phyloP scores from a whole-genome alignment of 1,139 yeast genomes.

The Geotrichum citri-aurantii region DNA sequence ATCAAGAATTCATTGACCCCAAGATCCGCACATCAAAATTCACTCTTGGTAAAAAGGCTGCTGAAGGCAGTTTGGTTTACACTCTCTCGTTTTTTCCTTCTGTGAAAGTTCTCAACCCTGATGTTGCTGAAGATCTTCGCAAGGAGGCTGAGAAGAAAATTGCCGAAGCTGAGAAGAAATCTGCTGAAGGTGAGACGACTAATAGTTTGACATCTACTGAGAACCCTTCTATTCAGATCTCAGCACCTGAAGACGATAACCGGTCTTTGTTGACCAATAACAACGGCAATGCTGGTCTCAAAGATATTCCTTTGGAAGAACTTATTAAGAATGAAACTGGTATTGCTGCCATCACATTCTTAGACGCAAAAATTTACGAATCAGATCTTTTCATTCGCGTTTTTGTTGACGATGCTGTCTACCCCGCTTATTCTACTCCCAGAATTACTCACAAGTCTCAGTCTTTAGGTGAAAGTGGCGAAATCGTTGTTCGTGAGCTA shows the following conservation, averaged over 20 bases:
- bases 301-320: slow-evolving; percentile 56
- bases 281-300: slow-evolving; percentile 18
- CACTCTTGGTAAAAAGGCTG: slow-evolving; percentile 59
- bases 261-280: slow-evolving; percentile 18
- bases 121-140: slow-evolving; percentile 48
- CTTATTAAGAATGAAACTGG: slow-evolving; percentile 63
- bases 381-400: slow-evolving; percentile 60
- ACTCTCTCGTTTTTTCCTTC: slow-evolving; percentile 76
- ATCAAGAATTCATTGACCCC: slow-evolving; percentile 53
- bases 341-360: slow-evolving; percentile 61
- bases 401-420: slow-evolving; percentile 69
- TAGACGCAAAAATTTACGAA: slow-evolving; percentile 49
- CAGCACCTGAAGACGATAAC: not conserved
- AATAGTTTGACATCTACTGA: slow-evolving; percentile 28
- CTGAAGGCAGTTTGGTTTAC: slow-evolving; percentile 74
- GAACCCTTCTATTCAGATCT: slow-evolving; percentile 22
- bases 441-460: slow-evolving; percentile 33
- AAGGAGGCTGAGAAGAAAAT: slow-evolving; percentile 23
- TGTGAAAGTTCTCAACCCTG: slow-evolving; percentile 67
- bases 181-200: slow-evolving; percentile 36
- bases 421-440: slow-evolving; percentile 53
- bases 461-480: slow-evolving; percentile 52
- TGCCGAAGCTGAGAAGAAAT: slow-evolving; percentile 28
- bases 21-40: slow-evolving; percentile 56
- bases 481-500: slow-evolving; percentile 65